Conservation (phyloP, 225 moss, liverwort and hornwort species). For the Pleurozium schreberi region DNA sequence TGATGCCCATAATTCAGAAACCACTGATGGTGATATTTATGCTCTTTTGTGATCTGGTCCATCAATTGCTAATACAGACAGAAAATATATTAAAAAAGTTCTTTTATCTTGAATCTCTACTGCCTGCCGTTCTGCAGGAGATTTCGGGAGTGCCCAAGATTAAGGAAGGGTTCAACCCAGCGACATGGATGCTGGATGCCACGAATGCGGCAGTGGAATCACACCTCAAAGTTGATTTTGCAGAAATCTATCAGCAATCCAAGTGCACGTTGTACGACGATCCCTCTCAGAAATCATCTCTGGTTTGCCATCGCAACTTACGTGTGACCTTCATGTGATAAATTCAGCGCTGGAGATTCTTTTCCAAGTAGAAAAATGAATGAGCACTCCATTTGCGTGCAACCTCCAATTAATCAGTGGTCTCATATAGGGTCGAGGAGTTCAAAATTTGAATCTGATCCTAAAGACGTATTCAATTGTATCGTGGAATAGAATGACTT, state of each 20-base stretch:
- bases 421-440: background rate
- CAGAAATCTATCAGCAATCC: slow-evolving; percentile 37
- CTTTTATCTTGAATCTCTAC: background rate
- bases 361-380: background rate
- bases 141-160: slow-evolving; percentile 45
- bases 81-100: background rate
- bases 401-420: background rate
- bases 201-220: slow-evolving; percentile 26
- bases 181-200: slow-evolving; percentile 55
- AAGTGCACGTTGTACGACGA: background rate
- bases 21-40: background rate
- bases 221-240: slow-evolving; percentile 30
- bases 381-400: background rate
- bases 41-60: background rate
- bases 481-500: background rate
- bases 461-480: background rate
- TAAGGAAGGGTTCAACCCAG: slow-evolving; percentile 46
- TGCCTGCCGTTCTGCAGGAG: background rate
- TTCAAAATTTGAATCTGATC: background rate
- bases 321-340: background rate
- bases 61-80: background rate
- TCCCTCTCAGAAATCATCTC: background rate
- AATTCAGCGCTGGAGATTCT: background rate
- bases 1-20: background rate
- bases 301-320: background rate